Base-by-base conservation (phyloP, 2,329 filamentous ascomycete species). In the Colletotrichum abscissum region DNA sequence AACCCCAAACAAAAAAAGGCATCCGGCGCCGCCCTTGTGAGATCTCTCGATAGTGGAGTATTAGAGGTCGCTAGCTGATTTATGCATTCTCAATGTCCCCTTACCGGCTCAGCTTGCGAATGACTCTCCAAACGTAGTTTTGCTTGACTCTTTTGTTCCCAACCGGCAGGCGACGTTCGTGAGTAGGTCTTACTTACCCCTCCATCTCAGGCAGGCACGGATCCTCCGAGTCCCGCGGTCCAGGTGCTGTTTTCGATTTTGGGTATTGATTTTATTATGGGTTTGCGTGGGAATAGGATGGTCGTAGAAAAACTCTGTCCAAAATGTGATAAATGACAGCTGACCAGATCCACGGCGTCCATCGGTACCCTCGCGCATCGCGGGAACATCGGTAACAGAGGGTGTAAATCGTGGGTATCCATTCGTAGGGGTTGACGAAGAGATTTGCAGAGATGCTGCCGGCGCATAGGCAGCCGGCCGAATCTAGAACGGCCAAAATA, bases 281-380 rank as follows among this genome's bases (percentile, higher is more conserved):
- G 16, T 49, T 22, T 63, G 42, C 59, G 16, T 33, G 62, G 46
- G 22, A 49, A 59, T 28, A 63, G 28, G 64, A 63, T 24, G 49
- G n/a, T 22, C 16, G 35, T 16, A 49, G 22, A 26, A 19, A 33
- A 30, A 11, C 42, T 6, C 22, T 22, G 7, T 52, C 19, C 26
- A 16, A 22, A 33, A 63, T 69, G 30, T 64, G 69, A 72, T 30
- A 72, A 33, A 60, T 64, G 69, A 72, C 26, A 63, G 59, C 26
- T 69, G 69, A 69, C 55, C 6, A 69, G 69, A 72, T 69, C 66
- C 54, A 38, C 59, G 65, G 52, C 42, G 30, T 14, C 35, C 38
- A 52, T 63, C 69, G 69, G 33, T 11, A 28, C 30, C 26, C 52
- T 63, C 33, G 58, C 64, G 64, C 64, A 72, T 68, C 69, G 69